phyloP scores from a whole-genome alignment of 2,329 filamentous ascomycete species.

The Fusarium virguliforme region DNA sequence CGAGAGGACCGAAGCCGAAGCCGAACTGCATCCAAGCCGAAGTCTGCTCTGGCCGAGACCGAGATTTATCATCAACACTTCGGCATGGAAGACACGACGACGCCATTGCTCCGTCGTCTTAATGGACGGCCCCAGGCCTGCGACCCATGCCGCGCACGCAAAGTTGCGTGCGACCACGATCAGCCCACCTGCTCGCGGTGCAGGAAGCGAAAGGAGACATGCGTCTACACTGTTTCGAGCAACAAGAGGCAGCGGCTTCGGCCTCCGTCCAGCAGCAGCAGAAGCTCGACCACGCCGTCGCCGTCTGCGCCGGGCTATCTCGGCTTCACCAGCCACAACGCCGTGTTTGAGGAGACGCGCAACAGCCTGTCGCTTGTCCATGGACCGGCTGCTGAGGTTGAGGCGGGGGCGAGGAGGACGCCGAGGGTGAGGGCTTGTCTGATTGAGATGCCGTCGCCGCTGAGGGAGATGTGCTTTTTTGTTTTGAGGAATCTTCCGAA shows the following conservation, averaged over 20 bases:
- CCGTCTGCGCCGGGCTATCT: constrained; percentile 58
- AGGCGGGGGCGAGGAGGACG: constrained; percentile 22
- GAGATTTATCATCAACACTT: constrained; percentile 21
- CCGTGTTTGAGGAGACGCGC: constrained; percentile 61
- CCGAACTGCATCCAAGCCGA: constrained; percentile 23
- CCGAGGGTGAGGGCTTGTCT: constrained; percentile 27
- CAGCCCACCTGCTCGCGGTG: constrained; percentile 61
- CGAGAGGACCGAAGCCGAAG: constrained; percentile 32
- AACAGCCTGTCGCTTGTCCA: constrained; percentile 58
- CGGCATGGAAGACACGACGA: constrained; percentile 33
- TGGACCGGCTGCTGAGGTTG: constrained; percentile 33
- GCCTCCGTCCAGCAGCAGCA: constrained; percentile 21
- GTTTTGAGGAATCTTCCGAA: constrained; percentile 58
- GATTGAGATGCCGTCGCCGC: constrained; percentile 46
- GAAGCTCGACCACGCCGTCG: constrained; percentile 41
- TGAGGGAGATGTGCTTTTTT: constrained; percentile 57
- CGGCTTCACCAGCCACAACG: constrained; percentile 63
- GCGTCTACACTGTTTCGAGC: constrained; percentile 55
- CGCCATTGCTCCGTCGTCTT: constrained; percentile 47
- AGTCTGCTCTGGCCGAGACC: constrained; percentile 28
- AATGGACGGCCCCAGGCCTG: constrained; percentile 53
- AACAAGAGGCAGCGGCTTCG: constrained; percentile 38
- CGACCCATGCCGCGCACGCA: constrained; percentile 60
- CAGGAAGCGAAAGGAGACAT: constrained; percentile 56
- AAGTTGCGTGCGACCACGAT: constrained; percentile 62